Conservation (phyloP, 768 basidiomycete genomes). For the Amanita pallidorosea region DNA sequence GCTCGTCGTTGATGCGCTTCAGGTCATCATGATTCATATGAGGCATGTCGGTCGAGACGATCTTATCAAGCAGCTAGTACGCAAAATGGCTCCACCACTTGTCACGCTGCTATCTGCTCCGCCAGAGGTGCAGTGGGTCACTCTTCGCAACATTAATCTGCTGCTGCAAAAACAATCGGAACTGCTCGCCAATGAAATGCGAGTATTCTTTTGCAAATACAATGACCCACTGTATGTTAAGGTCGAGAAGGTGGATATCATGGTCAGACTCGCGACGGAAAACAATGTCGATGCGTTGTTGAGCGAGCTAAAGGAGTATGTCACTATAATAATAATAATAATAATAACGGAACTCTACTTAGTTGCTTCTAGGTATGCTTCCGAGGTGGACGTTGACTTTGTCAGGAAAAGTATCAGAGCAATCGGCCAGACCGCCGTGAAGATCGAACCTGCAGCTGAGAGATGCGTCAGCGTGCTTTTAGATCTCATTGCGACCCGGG, state of each 20-base stretch:
- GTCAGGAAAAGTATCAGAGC: slow-evolving; percentile 91
- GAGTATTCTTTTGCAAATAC: slow-evolving; percentile 99
- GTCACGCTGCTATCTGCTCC: slow-evolving; percentile 95
- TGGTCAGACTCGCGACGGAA: slow-evolving; percentile 87
- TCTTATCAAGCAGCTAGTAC: slow-evolving; percentile 71
- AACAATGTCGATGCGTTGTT: slow-evolving; percentile 90
- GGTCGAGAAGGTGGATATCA: slow-evolving; percentile 96
- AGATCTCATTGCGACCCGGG: slow-evolving; percentile 85
- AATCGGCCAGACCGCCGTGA: slow-evolving; percentile 94
- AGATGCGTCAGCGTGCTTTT: slow-evolving; percentile 90
- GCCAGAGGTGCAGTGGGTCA: slow-evolving; percentile 98
- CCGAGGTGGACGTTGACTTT: slow-evolving; percentile 97
- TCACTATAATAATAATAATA: slow-evolving; percentile 6
- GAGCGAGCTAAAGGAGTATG: slow-evolving; percentile 93
- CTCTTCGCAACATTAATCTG: slow-evolving; percentile 91
- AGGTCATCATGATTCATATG: slow-evolving; percentile 99
- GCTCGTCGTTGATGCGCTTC: background rate
- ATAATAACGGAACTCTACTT: slow-evolving; percentile 1
- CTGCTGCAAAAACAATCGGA: slow-evolving; percentile 90
- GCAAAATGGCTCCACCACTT: slow-evolving; percentile 95
- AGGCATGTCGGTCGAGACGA: slow-evolving; percentile 73
- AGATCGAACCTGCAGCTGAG: slow-evolving; percentile 88
- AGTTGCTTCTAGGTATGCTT: slow-evolving; percentile 60
- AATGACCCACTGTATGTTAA: slow-evolving; percentile 99
- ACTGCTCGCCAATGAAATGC: slow-evolving; percentile 90